Conservation (phyloP, 192 early-diverging fungal genomes). For the Mortierella claussenii region DNA sequence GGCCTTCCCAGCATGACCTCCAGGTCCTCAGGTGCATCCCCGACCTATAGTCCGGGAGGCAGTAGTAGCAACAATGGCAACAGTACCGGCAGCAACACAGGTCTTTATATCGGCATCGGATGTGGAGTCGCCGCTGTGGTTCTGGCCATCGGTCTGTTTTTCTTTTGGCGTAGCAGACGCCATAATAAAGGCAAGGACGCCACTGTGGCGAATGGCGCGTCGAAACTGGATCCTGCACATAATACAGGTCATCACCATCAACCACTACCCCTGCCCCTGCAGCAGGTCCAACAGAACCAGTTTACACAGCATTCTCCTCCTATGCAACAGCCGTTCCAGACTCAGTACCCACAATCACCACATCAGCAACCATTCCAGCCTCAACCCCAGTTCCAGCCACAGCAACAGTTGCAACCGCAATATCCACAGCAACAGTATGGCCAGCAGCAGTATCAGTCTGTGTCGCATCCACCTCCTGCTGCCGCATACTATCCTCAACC, state of each 20-base stretch:
- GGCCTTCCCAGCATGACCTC: background rate
- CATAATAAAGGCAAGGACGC: background rate
- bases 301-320: background rate
- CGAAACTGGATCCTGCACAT: background rate
- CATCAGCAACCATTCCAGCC: slow-evolving; percentile 10
- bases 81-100: slow-evolving; percentile 19
- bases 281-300: slow-evolving; percentile 3
- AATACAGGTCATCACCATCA: background rate
- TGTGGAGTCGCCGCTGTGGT: slow-evolving; percentile 20
- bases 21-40: background rate
- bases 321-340: slow-evolving; percentile 10
- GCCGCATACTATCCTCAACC: slow-evolving; percentile 12
- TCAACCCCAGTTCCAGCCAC: slow-evolving; percentile 9
- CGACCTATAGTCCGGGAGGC: background rate
- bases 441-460: slow-evolving; percentile 6
- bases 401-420: slow-evolving; percentile 12
- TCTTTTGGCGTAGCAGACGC: slow-evolving; percentile 19
- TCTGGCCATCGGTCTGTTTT: slow-evolving; percentile 18
- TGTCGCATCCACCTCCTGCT: background rate
- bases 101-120: slow-evolving; percentile 34
- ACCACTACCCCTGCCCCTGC: slow-evolving; percentile 2
- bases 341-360: slow-evolving; percentile 5
- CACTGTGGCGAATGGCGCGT: background rate
- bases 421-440: slow-evolving; percentile 1
- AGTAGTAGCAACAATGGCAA: background rate